Evolutionary conservation across 176 grass and related monocot species (phyloP).

Genomic region (Dendrocalamus sinicus): DNA sequence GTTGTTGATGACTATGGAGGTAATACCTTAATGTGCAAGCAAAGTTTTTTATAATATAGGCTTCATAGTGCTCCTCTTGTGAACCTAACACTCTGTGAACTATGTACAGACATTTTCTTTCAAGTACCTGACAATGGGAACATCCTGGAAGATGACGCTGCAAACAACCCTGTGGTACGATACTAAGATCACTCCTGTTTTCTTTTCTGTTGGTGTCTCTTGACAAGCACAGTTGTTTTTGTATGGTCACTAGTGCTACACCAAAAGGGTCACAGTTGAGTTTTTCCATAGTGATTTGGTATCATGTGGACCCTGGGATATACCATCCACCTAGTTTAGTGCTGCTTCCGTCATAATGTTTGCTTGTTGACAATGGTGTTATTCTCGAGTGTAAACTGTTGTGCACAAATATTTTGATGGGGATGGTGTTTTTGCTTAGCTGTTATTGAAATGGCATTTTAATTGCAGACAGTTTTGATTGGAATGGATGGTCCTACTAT

Average conservation of each 20-base stretch:
- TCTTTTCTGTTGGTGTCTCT: constrained; percentile 21
- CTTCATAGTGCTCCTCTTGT: constrained; percentile 5
- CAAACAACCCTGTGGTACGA: constrained; percentile 71
- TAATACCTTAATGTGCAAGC: constrained; percentile 42
- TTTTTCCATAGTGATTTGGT: neutral
- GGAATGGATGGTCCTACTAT: constrained; percentile 59
- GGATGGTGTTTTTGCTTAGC: constrained; percentile 14
- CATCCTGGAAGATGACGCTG: constrained; percentile 74
- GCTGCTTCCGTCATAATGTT: constrained; percentile 11
- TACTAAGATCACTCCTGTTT: constrained; percentile 37
- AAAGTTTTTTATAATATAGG: constrained; percentile 8
- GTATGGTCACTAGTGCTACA: constrained; percentile 18
- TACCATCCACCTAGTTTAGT: constrained; percentile 15
- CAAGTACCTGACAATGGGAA: constrained; percentile 79
- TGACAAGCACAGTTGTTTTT: constrained; percentile 16
- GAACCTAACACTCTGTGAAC: constrained; percentile 21
- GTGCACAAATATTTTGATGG: constrained; percentile 27
- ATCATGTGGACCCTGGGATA: neutral
- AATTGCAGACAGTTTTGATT: constrained; percentile 87
- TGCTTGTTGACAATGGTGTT: neutral
- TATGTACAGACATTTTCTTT: constrained; percentile 85
- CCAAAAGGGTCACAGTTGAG: neutral
- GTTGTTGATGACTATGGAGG: constrained; percentile 93
- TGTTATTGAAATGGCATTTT: constrained; percentile 45
- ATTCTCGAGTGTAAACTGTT: neutral